Percentiles rank a stretch among this genome's conserved stretches.
These are phyloP conservation scores for Iris macrosiphon DNA, from an alignment of 106 monocot species.

Conservation along the genomic window DNA sequence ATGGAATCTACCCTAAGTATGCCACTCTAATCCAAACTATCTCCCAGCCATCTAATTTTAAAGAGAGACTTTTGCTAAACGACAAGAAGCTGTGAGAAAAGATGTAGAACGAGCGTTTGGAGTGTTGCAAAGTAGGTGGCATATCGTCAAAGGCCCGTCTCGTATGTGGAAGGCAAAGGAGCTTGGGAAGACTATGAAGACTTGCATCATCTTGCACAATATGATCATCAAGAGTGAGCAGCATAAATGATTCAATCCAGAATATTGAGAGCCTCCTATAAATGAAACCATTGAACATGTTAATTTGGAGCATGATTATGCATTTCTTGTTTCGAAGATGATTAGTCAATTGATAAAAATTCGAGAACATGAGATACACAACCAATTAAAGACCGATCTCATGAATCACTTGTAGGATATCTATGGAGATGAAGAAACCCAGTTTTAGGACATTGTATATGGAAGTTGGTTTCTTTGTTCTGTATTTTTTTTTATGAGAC, in stretches of 20 bases:
- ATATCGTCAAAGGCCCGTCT: background rate
- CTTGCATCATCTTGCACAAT: constrained; percentile 1
- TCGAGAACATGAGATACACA: background rate
- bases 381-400: background rate
- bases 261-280: background rate
- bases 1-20: no score
- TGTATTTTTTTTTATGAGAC: no score
- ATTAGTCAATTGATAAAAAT: background rate
- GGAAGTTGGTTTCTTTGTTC: no score
- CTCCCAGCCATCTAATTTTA: no score
- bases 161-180: background rate
- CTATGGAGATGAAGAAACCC: no score
- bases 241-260: background rate
- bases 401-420: background rate
- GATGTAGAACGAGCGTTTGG: background rate
- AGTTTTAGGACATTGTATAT: no score
- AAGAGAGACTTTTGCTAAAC: no score
- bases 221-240: background rate
- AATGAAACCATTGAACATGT: background rate
- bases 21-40: no score
- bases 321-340: background rate
- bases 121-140: background rate
- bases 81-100: background rate
- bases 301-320: background rate
- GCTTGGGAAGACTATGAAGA: constrained; percentile 1